These are phyloP conservation scores for Styphnolobium japonicum DNA, from an alignment of 306 rosid species.

Conservation along the genomic window DNA sequence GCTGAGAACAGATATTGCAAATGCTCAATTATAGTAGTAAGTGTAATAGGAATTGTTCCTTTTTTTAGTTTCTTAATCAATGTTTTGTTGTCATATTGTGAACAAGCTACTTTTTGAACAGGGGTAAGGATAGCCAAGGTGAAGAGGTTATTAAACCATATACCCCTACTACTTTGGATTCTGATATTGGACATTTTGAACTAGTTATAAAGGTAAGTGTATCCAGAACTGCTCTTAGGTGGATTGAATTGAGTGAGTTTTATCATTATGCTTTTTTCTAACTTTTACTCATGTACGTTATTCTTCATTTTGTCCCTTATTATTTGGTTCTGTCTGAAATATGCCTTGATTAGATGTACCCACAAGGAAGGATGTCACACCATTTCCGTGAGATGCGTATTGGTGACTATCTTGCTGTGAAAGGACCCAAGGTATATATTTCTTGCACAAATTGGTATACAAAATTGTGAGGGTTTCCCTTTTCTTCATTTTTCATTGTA, in stretches of 20 bases:
- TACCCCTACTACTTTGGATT: constrained; percentile 95
- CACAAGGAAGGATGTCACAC: constrained; percentile 99
- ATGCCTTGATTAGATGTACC: constrained; percentile 75
- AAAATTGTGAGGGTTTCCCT: not conserved
- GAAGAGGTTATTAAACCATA: constrained; percentile 91
- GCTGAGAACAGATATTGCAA: not conserved
- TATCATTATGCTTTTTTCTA: not conserved
- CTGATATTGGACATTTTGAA: constrained; percentile 90
- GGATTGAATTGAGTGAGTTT: too few relatives aligned
- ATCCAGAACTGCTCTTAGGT: too few relatives aligned
- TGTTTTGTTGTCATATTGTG: constrained; percentile 1
- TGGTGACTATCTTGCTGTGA: constrained; percentile 83
- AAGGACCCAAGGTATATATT: constrained; percentile 84
- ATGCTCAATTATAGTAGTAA: not conserved
- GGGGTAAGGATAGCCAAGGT: constrained; percentile 89
- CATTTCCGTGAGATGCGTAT: constrained; percentile 94
- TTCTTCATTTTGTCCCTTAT: constrained; percentile 18
- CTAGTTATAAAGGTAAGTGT: constrained; percentile 92
- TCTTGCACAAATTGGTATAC: not conserved
- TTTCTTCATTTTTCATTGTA: constrained; percentile 4
- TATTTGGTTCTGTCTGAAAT: not conserved
- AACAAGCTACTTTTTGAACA: constrained; percentile 37
- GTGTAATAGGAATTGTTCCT: not conserved
- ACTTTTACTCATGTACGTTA: not conserved
- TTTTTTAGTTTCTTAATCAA: not conserved